Percentiles rank a stretch among this genome's conserved stretches.
Conservation (phyloP, 257 asterid species). For the Primulina tabacum region DNA sequence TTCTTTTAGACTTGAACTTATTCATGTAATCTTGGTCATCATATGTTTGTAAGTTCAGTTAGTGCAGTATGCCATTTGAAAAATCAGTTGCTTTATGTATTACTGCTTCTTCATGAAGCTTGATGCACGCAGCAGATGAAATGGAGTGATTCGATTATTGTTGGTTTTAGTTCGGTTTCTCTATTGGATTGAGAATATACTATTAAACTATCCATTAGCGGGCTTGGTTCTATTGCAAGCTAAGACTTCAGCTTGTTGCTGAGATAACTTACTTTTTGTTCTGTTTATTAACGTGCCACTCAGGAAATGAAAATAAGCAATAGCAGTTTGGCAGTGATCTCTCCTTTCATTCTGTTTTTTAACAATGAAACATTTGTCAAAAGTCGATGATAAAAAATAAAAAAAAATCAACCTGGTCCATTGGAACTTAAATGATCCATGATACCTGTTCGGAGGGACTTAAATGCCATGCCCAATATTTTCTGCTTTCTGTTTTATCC, state of each 20-base stretch:
- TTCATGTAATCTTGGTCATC: neutral
- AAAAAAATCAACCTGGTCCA: neutral
- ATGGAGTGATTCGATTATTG: neutral
- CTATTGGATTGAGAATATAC: conserved; percentile 5
- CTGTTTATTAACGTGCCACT: neutral
- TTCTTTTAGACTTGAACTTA: neutral
- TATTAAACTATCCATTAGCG: neutral
- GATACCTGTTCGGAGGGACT: too few species aligned
- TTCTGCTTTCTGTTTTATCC: neutral
- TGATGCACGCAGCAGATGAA: neutral
- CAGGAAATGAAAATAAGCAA: neutral
- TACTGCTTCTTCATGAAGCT: neutral
- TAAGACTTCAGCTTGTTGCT: neutral
- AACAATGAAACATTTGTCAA: too few species aligned
- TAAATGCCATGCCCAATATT: neutral
- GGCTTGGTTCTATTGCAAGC: neutral
- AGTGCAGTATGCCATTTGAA: conserved; percentile 1
- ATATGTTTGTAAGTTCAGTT: neutral
- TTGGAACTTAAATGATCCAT: too few species aligned
- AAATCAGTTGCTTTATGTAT: conserved; percentile 1
- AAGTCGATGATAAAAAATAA: too few species aligned
- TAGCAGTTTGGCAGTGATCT: neutral
- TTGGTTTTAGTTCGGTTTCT: conserved; percentile 6
- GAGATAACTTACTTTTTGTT: neutral
- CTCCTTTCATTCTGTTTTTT: neutral